A percentile compares a stretch with the other conserved stretches of the same genome.
Evolutionary conservation across 2,329 filamentous ascomycete genomes (phyloP).

Genomic region (Fusarium sterilihyphosum): DNA sequence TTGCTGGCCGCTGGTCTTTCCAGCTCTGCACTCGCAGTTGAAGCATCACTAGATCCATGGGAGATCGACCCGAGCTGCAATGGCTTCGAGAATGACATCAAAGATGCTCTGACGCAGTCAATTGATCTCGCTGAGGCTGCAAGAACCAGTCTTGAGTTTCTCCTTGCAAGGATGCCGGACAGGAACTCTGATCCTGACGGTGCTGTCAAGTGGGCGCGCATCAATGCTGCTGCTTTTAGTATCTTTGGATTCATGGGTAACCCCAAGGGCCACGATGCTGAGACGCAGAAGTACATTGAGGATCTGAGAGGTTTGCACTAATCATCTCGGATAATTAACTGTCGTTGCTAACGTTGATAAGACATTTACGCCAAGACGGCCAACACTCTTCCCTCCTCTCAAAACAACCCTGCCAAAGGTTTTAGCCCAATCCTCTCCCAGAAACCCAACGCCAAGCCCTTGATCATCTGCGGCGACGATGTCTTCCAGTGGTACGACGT

Average conservation of each 20-base stretch:
- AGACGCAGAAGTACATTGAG: background rate
- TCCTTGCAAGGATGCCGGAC: background rate
- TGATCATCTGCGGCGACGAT: background rate
- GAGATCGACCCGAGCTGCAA: slow-evolving; percentile 2
- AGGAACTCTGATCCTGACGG: background rate
- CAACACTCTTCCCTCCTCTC: background rate
- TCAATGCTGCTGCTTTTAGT: background rate
- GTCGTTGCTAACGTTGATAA: background rate
- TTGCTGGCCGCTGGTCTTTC: background rate
- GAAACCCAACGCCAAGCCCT: background rate
- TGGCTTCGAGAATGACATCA: slow-evolving; percentile 1
- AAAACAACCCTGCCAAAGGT: background rate
- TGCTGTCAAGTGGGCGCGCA: background rate
- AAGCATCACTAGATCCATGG: background rate
- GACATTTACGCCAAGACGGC: background rate
- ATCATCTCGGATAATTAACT: too few relatives aligned
- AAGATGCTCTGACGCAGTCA: background rate
- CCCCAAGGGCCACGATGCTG: background rate
- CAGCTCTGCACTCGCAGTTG: background rate
- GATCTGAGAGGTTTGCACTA: background rate
- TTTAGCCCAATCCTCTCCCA: background rate
- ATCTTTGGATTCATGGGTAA: background rate
- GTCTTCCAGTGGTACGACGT: slow-evolving; percentile 3
- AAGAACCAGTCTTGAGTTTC: background rate
- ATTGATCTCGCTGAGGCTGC: slow-evolving; percentile 11